Evolutionary conservation across 345 rosid genomes (phyloP), one percentile per base, ranked within the genome.

Genomic region (Arabidopsis arenosa): DNA sequence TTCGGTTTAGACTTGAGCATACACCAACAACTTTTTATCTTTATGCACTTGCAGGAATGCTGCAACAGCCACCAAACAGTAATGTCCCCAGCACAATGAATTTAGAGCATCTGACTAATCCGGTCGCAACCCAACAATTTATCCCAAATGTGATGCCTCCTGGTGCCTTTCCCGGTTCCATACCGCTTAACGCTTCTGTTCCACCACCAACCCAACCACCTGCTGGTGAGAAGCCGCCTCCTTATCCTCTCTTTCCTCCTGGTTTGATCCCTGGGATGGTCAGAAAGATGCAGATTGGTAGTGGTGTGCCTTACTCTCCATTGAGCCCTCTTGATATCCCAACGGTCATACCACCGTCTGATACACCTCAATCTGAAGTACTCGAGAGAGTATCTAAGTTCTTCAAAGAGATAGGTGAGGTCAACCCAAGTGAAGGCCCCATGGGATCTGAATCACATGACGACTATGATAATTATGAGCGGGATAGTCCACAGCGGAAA

Each of bases 241-340:
- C 97, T 6, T 96, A 92, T 81, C 99, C 99, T 63, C 83, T 92
- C 56, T 95, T 95, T 77, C 99, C 99, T 44, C 99, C 98, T 15
- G 99, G 97, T 80, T 90, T 95, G 66, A 92, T 95, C 59, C 99
- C 99, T 55, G 99, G 98, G 52, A 95, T 95, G 99, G 99, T 95
- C 28, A 89, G 87, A 80, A 95, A 93, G 87, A 90, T 91, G 97
- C 99, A 95, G 85, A 85, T 95, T 4, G 93, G 99, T 36, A 96
- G 98, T 75, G 99, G 98, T 11, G 99, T 96, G 44, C 98, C 99
- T 14, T 96, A 93, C 86, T 91, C 98, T 13, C 90, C 98, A 61
- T 55, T 96, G 81, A 89, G 94, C 80, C 98, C 99, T 37, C 81
- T 95, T 80, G 99, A 96, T 80, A 96, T 93, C 79, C 99, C 99